Conservation (phyloP, 345 rosid species). For the Euphorbia tirucalli region DNA sequence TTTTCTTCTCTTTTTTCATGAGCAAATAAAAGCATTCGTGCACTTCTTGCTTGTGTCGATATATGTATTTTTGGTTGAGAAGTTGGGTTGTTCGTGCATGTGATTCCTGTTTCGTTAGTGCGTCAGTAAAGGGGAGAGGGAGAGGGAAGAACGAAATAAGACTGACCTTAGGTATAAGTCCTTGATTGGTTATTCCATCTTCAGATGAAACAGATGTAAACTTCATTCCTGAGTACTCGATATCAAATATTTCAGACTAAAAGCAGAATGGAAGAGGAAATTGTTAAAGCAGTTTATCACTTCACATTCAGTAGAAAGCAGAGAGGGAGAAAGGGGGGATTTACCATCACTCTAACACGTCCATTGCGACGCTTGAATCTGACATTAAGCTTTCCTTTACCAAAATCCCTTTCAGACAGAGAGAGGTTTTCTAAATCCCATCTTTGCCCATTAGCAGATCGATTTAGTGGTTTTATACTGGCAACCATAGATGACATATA, state of each 20-base stretch:
- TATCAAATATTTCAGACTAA: conserved; percentile 66
- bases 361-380: conserved; percentile 87
- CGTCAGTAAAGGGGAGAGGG: background rate
- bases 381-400: conserved; percentile 61
- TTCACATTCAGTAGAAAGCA: conserved; percentile 2
- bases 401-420: conserved; percentile 44
- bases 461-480: conserved; percentile 52
- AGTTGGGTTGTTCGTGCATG: background rate
- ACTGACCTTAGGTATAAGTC: conserved; percentile 77
- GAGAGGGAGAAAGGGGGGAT: background rate
- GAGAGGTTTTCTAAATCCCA: conserved; percentile 48
- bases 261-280: conserved; percentile 17
- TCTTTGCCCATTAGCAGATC: conserved; percentile 35
- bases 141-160: background rate
- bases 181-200: conserved; percentile 42
- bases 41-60: background rate
- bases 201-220: conserved; percentile 57
- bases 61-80: background rate
- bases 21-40: no score
- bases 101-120: background rate
- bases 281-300: conserved; percentile 11
- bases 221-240: conserved; percentile 51
- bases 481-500: conserved; percentile 78
- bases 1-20: background rate
- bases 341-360: conserved; percentile 71